These are phyloP conservation scores for Sporobolomyces roseus DNA, from an alignment of 768 basidiomycete genomes.

Conservation along the genomic window DNA sequence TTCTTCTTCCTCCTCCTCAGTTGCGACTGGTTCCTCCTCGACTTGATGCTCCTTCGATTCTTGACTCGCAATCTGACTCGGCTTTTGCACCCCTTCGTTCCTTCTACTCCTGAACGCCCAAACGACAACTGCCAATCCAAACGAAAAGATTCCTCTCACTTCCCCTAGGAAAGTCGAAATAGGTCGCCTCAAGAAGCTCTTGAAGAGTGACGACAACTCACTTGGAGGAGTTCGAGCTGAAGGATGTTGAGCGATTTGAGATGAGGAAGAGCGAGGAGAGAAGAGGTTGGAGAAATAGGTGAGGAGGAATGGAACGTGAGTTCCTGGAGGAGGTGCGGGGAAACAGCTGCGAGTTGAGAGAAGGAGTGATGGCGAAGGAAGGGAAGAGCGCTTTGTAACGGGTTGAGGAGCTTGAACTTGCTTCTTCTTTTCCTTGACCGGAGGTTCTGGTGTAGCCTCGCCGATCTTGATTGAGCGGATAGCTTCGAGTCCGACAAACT, in stretches of 20 bases:
- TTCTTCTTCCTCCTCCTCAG: not conserved
- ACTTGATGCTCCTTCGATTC: not conserved
- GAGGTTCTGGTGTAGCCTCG: not conserved
- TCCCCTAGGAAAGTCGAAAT: conserved; percentile 17
- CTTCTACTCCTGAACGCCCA: conserved; percentile 15
- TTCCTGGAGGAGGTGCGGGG: not conserved
- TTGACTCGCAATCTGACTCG: not conserved
- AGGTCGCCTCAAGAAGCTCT: not conserved
- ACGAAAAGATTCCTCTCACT: conserved; percentile 10
- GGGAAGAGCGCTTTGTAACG: too few relatives aligned
- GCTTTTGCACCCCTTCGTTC: too few relatives aligned
- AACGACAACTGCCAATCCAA: conserved; percentile 7
- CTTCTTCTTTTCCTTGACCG: not conserved
- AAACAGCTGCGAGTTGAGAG: not conserved
- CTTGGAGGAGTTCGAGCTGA: not conserved
- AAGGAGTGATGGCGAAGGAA: not conserved
- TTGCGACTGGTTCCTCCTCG: not conserved
- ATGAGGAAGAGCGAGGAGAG: not conserved
- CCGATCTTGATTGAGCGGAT: not conserved
- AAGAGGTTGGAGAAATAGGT: conserved; percentile 15
- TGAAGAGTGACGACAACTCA: conserved; percentile 7
- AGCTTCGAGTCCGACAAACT: conserved; percentile 32
- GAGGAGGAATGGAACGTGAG: conserved; percentile 23
- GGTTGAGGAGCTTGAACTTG: not conserved
- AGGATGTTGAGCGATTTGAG: not conserved